Evolutionary conservation across 163 green algal species (phyloP).

Genomic region (Coccomyxa subellipsoidea): DNA sequence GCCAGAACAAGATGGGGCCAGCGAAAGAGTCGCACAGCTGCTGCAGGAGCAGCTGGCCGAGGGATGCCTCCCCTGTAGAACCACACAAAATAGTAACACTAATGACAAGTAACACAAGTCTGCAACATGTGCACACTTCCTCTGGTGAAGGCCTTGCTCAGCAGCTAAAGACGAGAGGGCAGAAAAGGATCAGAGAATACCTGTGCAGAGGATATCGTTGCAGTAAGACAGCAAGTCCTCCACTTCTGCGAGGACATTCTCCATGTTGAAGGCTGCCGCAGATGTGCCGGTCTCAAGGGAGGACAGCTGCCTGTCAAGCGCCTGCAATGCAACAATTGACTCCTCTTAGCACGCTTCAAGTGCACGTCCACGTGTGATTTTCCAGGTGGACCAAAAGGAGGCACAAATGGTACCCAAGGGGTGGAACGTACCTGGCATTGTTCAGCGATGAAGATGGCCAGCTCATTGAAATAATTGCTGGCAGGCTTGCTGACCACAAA

Average conservation of each 20-base stretch:
- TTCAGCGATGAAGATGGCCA: constrained; percentile 64
- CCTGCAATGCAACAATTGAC: constrained; percentile 25
- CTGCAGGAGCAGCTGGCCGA: constrained; percentile 40
- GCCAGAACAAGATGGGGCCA: constrained; percentile 61
- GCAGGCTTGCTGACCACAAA: constrained; percentile 63
- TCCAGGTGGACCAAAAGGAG: no score
- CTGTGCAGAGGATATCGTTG: constrained; percentile 75
- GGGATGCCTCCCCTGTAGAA: constrained; percentile 20
- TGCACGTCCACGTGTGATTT: no score
- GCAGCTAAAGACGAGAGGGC: neutral
- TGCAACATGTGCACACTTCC: no score
- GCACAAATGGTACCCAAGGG: neutral
- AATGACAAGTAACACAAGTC: no score
- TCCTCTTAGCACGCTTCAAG: no score
- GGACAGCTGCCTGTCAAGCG: constrained; percentile 42
- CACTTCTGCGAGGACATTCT: constrained; percentile 76
- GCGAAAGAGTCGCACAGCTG: constrained; percentile 63
- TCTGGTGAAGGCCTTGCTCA: no score
- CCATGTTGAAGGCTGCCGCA: constrained; percentile 39
- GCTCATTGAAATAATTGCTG: constrained; percentile 62
- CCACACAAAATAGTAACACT: neutral
- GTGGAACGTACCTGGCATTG: constrained; percentile 74
- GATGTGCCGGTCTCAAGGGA: constrained; percentile 21
- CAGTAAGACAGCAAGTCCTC: constrained; percentile 86
- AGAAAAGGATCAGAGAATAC: constrained; percentile 21